A percentile compares a stretch with the other conserved stretches of the same genome.
These are phyloP conservation scores for Suillus hirtellus DNA, from an alignment of 768 basidiomycete genomes.

Conservation along the genomic window DNA sequence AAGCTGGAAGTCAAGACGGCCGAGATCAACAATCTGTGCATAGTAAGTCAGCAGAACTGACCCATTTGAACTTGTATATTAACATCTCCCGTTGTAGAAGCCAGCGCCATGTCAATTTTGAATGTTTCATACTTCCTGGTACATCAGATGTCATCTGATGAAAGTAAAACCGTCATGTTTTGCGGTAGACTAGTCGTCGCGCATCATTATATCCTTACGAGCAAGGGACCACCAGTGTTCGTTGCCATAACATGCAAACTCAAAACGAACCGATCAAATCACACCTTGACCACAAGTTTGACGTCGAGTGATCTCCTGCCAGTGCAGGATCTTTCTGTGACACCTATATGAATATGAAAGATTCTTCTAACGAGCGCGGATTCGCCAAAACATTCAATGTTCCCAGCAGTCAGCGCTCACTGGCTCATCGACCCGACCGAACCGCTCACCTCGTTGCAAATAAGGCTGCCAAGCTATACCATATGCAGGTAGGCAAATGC, in stretches of 20 bases:
- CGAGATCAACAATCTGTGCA: constrained; percentile 1
- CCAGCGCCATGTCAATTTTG: constrained; percentile 48
- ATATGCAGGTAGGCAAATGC: not conserved
- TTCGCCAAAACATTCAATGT: not conserved
- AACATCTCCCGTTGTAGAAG: constrained; percentile 36
- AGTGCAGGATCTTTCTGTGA: not conserved
- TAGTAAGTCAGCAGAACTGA: constrained; percentile 3
- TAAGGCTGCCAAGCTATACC: not conserved
- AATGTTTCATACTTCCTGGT: not conserved
- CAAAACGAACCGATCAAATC: not conserved
- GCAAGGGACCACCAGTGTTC: not conserved
- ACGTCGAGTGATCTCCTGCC: not conserved
- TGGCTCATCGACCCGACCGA: not conserved
- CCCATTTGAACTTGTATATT: constrained; percentile 49
- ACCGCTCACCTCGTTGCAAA: not conserved
- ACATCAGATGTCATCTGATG: not conserved
- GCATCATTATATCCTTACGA: not conserved
- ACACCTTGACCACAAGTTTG: not conserved
- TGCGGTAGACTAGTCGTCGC: not conserved
- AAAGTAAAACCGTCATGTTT: not conserved
- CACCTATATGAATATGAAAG: not conserved
- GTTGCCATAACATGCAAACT: no score
- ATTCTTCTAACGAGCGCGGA: not conserved
- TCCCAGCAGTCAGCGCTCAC: not conserved
- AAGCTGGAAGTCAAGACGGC: constrained; percentile 42